Base-by-base conservation (phyloP, 2,329 filamentous ascomycete genomes). In the Penicillium fuscoglaucum region DNA sequence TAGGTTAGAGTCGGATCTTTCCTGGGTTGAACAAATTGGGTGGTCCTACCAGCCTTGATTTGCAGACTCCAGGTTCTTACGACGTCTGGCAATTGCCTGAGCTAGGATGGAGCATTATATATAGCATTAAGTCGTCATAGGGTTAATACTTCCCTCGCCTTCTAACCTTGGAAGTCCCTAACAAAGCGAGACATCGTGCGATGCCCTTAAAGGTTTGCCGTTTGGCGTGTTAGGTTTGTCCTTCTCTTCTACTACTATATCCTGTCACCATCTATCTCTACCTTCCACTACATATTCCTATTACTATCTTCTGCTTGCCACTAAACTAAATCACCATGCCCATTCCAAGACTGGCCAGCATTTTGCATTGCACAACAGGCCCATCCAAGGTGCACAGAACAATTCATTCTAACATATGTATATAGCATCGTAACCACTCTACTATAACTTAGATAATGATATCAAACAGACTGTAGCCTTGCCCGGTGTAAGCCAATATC, bases 1-100 rank as follows among this genome's bases (percentile, higher is more conserved):
- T 78, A 6, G 76, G 75, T 19, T 78, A 69, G 56, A 1, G 12
- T 19, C 21, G 5, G 29, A 15, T 21, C 45, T 9, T 48, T 48
- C 8, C 1, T 6, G 13, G 29, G 2, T 35, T 35, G 31, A 35
- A 48, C 2, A 24, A 35, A 7, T 26, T 7, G 15, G 29, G 19
- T 24, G 31, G 6, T 7, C 29, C 5, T 48, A 2, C 45, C 44
- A 47, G 13, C 19, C 19, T 35, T 35, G 3, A 5, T 48, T 48
- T 12, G 6, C 19, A 48, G 19, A 26, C 8, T 7, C 15, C 3
- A 35, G 6, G 3, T 24, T 6, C 45, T 24, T 13, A 7, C 10
- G 19, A 33, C 19, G 15, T 21, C 15, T 26, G 19, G 31, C 8
- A 12, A 26, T 48, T 9, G 1, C 7, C 8, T 26, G 21, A 5